Evolutionary conservation across 148 eudicot genomes (phyloP), one percentile per base, ranked within the genome.

Genomic region (Camellia lanceoleosa): DNA sequence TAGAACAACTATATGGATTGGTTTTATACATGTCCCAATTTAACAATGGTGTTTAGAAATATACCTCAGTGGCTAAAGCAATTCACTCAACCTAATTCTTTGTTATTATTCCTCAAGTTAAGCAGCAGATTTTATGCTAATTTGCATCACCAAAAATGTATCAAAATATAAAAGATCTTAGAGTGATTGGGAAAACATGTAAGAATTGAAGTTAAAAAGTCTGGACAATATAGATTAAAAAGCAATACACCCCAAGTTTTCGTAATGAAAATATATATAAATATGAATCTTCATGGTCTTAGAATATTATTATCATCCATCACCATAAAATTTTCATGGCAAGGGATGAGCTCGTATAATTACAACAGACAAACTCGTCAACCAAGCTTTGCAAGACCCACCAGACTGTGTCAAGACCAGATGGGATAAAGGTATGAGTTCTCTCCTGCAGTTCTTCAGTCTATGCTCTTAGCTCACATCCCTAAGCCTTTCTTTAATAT

Each of bases 91-190:
- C 18, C 46, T 54, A 55, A 54, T 70, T 7, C 38, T 30, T 13
- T 20, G 16, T 43, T 18, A n/a, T 12, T 59, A 55, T 43, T 59
- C 66, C 64, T 5, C 9, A 11, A 61, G 12, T 47, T 55, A 5
- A 19, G 41, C 54, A 61, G 78, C 78, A n/a, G 19, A 75, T 74
- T 55, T 73, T 54, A 61, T 20, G 42, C 16, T 43, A 44, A 9
- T 60, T 61, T 75, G 74, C 10, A 18, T 71, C 4, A 16, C 74
- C 41, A 16, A 72, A 18, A 10, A 20, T 60, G 20, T 51, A 49
- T 47, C 38, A 47, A 19, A 47, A 61, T 46, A 2, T 9, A 68
- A 47, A 47, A 47, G 59, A 71, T 71, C 18, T 20, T 72, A 72
- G 43, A 23, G 11, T 4, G 10, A 0, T 52, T 23, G 11, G 58